A percentile compares a stretch with the other conserved stretches of the same genome.
Evolutionary conservation across 1,139 yeast genomes (phyloP).

Genomic region (Blastobotrys persicus): DNA sequence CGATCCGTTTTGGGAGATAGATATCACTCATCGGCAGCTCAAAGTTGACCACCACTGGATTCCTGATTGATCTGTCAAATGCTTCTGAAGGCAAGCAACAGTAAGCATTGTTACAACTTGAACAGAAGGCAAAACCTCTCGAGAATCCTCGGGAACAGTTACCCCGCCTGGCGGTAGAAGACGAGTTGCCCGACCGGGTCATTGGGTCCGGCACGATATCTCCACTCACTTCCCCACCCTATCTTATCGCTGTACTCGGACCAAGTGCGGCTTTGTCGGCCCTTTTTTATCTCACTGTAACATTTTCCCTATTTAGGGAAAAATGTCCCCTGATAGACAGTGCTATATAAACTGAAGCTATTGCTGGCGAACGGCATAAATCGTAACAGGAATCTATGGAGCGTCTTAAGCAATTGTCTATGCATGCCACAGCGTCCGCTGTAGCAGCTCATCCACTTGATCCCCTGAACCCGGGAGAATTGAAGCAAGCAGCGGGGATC

Average conservation of each 20-base stretch:
- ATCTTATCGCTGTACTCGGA: too few species aligned
- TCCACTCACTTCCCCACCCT: background rate
- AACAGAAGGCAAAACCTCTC: too few species aligned
- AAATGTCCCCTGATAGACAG: background rate
- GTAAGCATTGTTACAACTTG: too few species aligned
- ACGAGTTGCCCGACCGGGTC: background rate
- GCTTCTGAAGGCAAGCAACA: too few species aligned
- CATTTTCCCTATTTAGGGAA: background rate
- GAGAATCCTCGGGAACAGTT: too few species aligned
- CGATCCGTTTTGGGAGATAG: too few species aligned
- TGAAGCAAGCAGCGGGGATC: constrained; percentile 9
- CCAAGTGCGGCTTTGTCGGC: too few species aligned
- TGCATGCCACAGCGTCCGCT: constrained; percentile 15
- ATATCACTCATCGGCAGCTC: too few species aligned
- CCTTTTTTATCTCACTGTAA: too few species aligned
- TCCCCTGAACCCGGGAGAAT: constrained; percentile 15
- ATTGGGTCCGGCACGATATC: background rate
- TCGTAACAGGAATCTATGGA: constrained; percentile 9
- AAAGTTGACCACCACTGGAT: too few species aligned
- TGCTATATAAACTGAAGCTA: background rate
- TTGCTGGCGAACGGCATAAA: background rate
- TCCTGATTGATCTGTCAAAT: too few species aligned
- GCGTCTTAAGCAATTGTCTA: constrained; percentile 9
- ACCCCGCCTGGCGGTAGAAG: background rate
- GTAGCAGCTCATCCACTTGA: constrained; percentile 14